Conservation (phyloP, 176 grass and related monocot genomes). For the Hyparrhenia diplandra region DNA sequence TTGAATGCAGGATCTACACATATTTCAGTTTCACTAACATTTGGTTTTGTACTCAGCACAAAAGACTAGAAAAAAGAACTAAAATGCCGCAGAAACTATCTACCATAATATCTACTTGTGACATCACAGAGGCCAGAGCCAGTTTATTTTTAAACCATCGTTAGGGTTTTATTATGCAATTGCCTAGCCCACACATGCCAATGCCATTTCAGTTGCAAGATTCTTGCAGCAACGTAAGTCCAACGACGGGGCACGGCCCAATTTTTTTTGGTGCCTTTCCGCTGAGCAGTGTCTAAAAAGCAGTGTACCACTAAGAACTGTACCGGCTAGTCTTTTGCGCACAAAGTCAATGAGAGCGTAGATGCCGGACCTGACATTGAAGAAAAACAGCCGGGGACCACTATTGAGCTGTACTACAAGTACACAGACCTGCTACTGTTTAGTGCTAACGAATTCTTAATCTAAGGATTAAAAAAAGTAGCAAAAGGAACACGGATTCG, state of each 20-base stretch:
- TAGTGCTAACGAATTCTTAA: not conserved
- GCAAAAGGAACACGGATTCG: not conserved
- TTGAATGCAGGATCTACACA: not conserved
- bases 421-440: not conserved
- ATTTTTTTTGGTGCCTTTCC: not conserved
- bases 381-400: not conserved
- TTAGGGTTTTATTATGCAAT: not conserved
- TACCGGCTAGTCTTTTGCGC: not conserved
- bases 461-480: not conserved
- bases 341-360: slow-evolving; percentile 21
- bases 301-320: slow-evolving; percentile 2
- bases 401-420: not conserved
- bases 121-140: not conserved
- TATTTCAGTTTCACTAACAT: no score
- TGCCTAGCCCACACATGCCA: not conserved
- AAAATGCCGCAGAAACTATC: not conserved
- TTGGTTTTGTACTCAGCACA: not conserved
- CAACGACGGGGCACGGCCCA: not conserved
- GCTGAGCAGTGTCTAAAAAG: slow-evolving; percentile 30
- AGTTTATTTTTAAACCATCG: not conserved
- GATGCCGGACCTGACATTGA: slow-evolving; percentile 6
- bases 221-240: not conserved
- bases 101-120: not conserved
- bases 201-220: not conserved
- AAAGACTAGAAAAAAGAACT: no score